Evolutionary conservation across 1,284 basidiomycete genomes (phyloP), one percentile per base, ranked within the genome.

Genomic region (Ustilago bromivora): DNA sequence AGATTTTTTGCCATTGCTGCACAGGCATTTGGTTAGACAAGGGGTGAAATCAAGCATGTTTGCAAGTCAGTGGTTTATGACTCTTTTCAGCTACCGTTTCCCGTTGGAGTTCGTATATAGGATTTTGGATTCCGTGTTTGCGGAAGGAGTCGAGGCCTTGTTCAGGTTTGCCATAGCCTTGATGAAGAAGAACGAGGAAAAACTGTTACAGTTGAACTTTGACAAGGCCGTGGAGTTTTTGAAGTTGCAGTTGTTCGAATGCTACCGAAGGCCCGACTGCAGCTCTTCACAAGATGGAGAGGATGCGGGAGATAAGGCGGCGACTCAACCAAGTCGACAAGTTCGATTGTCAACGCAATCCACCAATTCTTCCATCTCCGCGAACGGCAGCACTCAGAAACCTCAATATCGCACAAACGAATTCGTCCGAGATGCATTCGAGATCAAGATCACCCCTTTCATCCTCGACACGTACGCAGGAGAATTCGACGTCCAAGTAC

Each of bases 21-120:
- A 98, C 84, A 88, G 94, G 19, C 97, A 98, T 87, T 92, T 99
- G 81, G 88, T 95, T 36, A 90, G 96, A 51, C 93, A 97, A 87
- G 96, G 96, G 38, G 89, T 98, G 83, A 95, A 94, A 57, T 95
- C 93, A 49, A 85, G 82, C 87, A 98, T 98, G 95, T 99, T 93
- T 84, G 90, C 90, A 15, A 95, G 93, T 17, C 95, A 98, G 83
- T 99, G 97, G 96, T 98, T 98, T 87, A 90, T 99, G 86, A 99
- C 96, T 49, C 62, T 73, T 10, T 66, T 74, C 61, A 79, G 69
- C 32, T 70, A 55, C 82, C 95, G 96, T n/a, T 98, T 98, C 85
- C 96, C 96, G 0, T 88, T 98, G 58, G 92, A 95, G 11, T 90
- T 98, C 47, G 96, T 98, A 3, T 97, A 95, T 83, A 91, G 96